These are phyloP conservation scores for Fragaria vesca DNA, from an alignment of 306 rosid species.

Conservation along the genomic window DNA sequence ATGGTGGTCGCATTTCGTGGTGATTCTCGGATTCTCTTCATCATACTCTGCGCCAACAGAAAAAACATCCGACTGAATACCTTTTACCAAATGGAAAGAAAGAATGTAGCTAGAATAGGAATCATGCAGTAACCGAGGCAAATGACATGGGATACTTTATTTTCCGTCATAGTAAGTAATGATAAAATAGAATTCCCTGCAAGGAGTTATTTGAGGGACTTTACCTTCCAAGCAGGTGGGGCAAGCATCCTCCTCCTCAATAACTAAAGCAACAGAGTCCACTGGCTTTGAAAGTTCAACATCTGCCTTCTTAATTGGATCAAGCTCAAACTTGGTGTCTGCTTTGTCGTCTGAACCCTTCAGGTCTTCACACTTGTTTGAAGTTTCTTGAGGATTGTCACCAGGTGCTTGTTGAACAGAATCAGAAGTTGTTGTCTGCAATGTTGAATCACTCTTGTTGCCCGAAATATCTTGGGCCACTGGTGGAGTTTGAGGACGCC, in stretches of 20 bases:
- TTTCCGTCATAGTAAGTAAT: background rate
- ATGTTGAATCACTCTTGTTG: conserved; percentile 47
- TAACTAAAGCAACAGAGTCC: conserved; percentile 41
- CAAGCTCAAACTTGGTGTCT: conserved; percentile 44
- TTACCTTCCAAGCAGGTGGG: conserved; percentile 98
- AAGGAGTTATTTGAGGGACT: conserved; percentile 16
- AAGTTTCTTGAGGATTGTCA: conserved; percentile 43
- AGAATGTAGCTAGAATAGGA: background rate
- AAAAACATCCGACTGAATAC: conserved; percentile 19
- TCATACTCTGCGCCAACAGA: conserved; percentile 67
- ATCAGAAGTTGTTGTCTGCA: conserved; percentile 51
- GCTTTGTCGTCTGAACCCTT: conserved; percentile 56
- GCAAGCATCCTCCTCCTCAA: conserved; percentile 81
- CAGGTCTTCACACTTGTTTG: conserved; percentile 51
- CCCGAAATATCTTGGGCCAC: conserved; percentile 45
- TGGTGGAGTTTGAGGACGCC: conserved; percentile 58
- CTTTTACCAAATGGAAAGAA: conserved; percentile 4
- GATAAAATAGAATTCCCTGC: background rate
- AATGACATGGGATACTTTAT: background rate
- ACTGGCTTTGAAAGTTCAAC: conserved; percentile 59
- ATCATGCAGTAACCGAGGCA: conserved; percentile 9
- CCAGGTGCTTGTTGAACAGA: conserved; percentile 51
- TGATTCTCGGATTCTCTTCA: conserved; percentile 70
- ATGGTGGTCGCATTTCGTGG: conserved; percentile 77
- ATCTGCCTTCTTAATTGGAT: conserved; percentile 49